Evolutionary conservation across 1,284 basidiomycete species (phyloP).

Genomic region (Megacollybia platyphylla): DNA sequence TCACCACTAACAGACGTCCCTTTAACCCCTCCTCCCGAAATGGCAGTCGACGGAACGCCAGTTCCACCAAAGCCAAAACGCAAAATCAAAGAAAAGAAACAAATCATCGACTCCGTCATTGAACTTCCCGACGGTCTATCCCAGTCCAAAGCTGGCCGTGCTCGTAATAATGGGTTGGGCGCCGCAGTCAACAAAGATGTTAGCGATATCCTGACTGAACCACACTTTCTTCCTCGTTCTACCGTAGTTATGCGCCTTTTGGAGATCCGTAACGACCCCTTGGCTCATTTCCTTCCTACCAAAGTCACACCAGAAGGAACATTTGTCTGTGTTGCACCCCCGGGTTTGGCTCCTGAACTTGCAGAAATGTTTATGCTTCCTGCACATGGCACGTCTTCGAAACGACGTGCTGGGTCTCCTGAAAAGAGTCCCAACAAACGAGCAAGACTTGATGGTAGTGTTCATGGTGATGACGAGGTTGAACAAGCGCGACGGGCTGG

Average conservation of each 20-base stretch:
- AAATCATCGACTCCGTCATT: constrained; percentile 73
- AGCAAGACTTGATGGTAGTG: constrained; percentile 34
- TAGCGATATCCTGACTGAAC: constrained; percentile 63
- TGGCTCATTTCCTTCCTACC: constrained; percentile 76
- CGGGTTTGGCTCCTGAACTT: constrained; percentile 72
- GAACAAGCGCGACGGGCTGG: constrained; percentile 57
- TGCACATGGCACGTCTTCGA: constrained; percentile 30
- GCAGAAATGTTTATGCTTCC: constrained; percentile 77
- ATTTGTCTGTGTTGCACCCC: constrained; percentile 73
- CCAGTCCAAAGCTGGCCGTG: constrained; percentile 38
- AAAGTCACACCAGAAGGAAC: constrained; percentile 57
- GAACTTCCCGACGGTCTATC: constrained; percentile 68
- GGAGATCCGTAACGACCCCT: constrained; percentile 77
- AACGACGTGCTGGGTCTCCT: constrained; percentile 41
- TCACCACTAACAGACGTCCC: constrained; percentile 65
- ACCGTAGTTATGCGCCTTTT: constrained; percentile 70
- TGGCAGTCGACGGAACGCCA: constrained; percentile 17
- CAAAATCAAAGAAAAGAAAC: constrained; percentile 59
- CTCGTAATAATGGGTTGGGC: constrained; percentile 41
- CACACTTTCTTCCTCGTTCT: constrained; percentile 76
- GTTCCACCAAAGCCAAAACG: constrained; percentile 30
- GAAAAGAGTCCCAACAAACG: constrained; percentile 52
- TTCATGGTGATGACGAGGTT: constrained; percentile 43
- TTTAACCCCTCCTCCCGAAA: constrained; percentile 49
- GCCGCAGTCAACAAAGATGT: constrained; percentile 53